phyloP scores from a whole-genome alignment of 1,284 basidiomycete genomes.

The Ustilago sp. region DNA sequence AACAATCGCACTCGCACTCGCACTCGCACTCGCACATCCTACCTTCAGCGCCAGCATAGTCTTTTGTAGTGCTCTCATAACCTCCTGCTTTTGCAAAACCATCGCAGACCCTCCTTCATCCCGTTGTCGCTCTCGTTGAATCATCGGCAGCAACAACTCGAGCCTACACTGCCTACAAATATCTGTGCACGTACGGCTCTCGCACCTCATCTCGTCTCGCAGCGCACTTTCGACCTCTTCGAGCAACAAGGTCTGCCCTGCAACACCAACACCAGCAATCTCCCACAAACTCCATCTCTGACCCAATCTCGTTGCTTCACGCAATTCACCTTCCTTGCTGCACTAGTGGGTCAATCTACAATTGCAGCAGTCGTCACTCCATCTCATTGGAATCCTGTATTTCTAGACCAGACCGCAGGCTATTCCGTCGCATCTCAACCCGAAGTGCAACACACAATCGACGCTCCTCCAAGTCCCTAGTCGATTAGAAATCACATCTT shows the following conservation, averaged over 20 bases:
- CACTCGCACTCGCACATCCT: background rate
- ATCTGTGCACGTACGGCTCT: conserved; percentile 40
- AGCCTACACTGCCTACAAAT: conserved; percentile 46
- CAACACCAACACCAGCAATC: conserved; percentile 2
- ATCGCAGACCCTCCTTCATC: conserved; percentile 7
- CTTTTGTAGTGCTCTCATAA: background rate
- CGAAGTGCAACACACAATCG: background rate
- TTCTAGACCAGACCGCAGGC: background rate
- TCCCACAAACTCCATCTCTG: background rate
- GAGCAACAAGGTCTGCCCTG: conserved; percentile 1
- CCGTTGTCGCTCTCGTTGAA: conserved; percentile 1
- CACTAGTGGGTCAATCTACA: background rate
- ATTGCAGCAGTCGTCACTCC: background rate
- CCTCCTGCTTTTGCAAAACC: conserved; percentile 1
- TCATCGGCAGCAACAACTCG: conserved; percentile 3
- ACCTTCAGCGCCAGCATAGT: background rate
- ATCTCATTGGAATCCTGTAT: background rate
- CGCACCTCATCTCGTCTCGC: background rate
- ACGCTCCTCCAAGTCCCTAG: background rate
- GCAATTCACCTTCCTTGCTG: background rate
- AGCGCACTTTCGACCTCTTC: background rate
- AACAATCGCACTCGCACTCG: background rate
- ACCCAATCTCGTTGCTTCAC: background rate
- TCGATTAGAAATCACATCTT: conserved; percentile 7
- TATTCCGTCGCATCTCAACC: background rate